A percentile compares a stretch with the other conserved stretches of the same genome.
Conservation (phyloP, 768 basidiomycete species). For the Auricularia sp. region DNA sequence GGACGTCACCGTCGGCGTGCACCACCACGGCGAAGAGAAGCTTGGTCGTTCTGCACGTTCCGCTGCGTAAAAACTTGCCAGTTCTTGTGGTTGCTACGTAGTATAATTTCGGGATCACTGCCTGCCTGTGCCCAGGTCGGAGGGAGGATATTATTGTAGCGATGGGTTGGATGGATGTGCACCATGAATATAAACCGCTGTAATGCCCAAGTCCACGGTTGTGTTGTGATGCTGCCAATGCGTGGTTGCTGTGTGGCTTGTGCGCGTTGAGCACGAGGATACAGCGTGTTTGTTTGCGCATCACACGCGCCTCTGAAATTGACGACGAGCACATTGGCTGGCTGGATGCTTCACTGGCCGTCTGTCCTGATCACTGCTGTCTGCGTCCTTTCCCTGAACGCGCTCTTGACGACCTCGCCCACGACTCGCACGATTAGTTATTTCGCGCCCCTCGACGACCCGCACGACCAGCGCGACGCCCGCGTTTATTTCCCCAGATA, state of each 20-base stretch:
- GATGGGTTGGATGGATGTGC: too few relatives aligned
- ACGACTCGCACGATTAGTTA: not conserved
- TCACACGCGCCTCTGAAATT: not conserved
- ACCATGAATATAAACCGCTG: too few relatives aligned
- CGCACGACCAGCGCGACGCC: not conserved
- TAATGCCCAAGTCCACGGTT: too few relatives aligned
- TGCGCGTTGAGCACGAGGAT: not conserved
- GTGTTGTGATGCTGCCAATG: too few relatives aligned
- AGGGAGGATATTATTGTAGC: too few relatives aligned
- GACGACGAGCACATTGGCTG: not conserved
- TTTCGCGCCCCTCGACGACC: not conserved
- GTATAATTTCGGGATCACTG: too few relatives aligned
- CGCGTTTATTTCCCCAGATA: not conserved
- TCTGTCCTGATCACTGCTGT: not conserved
- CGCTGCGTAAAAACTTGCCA: too few relatives aligned
- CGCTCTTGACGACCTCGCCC: not conserved
- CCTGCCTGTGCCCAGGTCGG: too few relatives aligned
- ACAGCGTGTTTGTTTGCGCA: not conserved
- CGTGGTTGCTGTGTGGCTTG: too few relatives aligned
- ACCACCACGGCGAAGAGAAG: not conserved
- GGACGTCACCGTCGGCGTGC: not conserved
- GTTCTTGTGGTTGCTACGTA: too few relatives aligned
- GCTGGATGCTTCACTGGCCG: conserved; percentile 3
- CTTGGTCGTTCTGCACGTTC: not conserved
- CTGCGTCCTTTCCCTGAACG: not conserved